These are phyloP conservation scores for Epichloe amarillans DNA, from an alignment of 2,329 filamentous ascomycete species.

Conservation along the genomic window DNA sequence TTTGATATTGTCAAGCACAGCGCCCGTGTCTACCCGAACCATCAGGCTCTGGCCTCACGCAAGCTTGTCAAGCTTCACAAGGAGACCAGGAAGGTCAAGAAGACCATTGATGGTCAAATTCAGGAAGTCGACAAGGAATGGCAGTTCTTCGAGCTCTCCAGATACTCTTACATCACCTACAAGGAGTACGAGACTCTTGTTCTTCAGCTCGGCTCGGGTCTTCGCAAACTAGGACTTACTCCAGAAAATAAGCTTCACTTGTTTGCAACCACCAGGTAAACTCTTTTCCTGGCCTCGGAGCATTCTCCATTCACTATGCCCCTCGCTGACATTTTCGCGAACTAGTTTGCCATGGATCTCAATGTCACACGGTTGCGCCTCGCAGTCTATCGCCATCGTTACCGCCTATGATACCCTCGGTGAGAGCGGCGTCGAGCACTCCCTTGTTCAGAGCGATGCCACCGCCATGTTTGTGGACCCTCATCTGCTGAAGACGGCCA, in stretches of 20 bases:
- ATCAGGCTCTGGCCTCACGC: conserved; percentile 56
- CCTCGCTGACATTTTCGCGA: neutral
- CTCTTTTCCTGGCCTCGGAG: neutral
- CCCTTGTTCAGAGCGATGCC: conserved; percentile 66
- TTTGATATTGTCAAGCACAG: conserved; percentile 66
- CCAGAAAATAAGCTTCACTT: conserved; percentile 61
- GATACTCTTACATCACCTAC: conserved; percentile 66
- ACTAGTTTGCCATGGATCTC: conserved; percentile 68
- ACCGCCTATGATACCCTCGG: conserved; percentile 93
- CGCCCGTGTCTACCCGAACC: conserved; percentile 47
- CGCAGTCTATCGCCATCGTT: conserved; percentile 82
- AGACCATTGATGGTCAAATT: conserved; percentile 70
- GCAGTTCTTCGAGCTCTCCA: conserved; percentile 75
- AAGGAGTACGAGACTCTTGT: conserved; percentile 62
- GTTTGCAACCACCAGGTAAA: conserved; percentile 69
- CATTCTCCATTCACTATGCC: neutral
- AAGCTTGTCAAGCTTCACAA: conserved; percentile 64
- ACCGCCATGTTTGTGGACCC: conserved; percentile 81
- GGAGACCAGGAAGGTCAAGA: conserved; percentile 82
- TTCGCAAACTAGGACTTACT: conserved; percentile 60
- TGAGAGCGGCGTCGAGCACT: conserved; percentile 71
- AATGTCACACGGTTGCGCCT: conserved; percentile 61
- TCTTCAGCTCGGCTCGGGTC: conserved; percentile 55
- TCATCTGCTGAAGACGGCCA: conserved; percentile 52
- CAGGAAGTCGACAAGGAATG: conserved; percentile 79